Conservation (phyloP, 257 asterid genomes). For the Fraxinus quadrangulata region DNA sequence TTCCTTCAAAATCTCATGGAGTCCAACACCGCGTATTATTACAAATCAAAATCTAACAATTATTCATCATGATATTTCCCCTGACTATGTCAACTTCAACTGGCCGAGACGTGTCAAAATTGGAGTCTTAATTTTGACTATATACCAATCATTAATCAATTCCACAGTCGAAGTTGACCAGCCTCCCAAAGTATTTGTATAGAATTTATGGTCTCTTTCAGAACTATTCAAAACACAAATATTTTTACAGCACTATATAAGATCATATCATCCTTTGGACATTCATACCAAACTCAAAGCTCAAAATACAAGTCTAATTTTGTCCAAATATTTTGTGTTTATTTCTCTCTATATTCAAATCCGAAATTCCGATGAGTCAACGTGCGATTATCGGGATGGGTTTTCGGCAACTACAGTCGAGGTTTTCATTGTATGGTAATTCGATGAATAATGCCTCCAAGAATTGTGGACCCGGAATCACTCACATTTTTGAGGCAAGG, state of each 20-base stretch:
- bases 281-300: conserved; percentile 12
- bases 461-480: background rate
- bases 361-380: conserved; percentile 36
- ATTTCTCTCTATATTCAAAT: conserved; percentile 1
- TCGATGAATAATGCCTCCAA: conserved; percentile 3
- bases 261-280: conserved; percentile 12
- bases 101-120: conserved; percentile 26
- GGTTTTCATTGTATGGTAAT: conserved; percentile 24
- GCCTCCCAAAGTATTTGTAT: background rate
- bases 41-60: no score
- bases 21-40: no score
- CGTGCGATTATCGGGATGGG: conserved; percentile 34
- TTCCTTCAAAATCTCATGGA: no score
- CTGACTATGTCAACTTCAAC: background rate
- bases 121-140: conserved; percentile 9
- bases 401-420: conserved; percentile 25
- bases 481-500: conserved; percentile 22
- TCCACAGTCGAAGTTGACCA: conserved; percentile 4
- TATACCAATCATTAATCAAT: background rate
- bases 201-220: background rate
- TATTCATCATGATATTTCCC: no score
- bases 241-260: conserved; percentile 29
- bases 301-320: background rate
- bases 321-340: background rate
- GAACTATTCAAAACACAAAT: background rate